Percentiles rank a stretch among this genome's conserved stretches.
Evolutionary conservation across 1,284 basidiomycete species (phyloP).

Genomic region (Somion occarium): DNA sequence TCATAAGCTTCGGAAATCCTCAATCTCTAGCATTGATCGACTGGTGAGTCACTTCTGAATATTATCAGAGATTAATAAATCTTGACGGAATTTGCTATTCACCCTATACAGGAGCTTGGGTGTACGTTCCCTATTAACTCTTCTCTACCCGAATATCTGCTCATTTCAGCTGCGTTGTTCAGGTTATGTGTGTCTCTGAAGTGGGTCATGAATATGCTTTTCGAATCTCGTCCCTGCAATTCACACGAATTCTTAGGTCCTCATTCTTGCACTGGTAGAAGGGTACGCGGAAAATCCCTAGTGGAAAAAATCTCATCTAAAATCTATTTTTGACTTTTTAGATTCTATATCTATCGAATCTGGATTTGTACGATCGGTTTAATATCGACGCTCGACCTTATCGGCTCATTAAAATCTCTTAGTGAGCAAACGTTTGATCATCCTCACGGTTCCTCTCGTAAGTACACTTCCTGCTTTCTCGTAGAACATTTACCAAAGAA

Average conservation of each 20-base stretch:
- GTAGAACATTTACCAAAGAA: neutral
- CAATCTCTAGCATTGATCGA: neutral
- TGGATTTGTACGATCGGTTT: conserved; percentile 1
- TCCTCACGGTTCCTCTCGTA: neutral
- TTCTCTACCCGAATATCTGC: neutral
- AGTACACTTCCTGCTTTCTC: neutral
- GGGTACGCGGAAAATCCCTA: too few species aligned
- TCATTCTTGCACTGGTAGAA: too few species aligned
- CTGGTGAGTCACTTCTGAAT: conserved; percentile 1
- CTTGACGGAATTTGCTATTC: neutral
- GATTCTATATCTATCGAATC: conserved; percentile 5
- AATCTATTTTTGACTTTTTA: neutral
- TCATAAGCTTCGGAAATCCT: neutral
- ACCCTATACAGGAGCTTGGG: neutral
- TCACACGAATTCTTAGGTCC: too few species aligned
- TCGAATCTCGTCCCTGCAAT: too few species aligned
- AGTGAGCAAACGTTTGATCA: neutral
- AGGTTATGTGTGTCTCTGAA: too few species aligned
- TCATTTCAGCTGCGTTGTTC: too few species aligned
- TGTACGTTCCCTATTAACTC: neutral
- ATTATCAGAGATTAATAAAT: too few species aligned
- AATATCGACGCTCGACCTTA: neutral
- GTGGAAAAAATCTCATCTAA: neutral
- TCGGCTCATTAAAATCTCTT: neutral
- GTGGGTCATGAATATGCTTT: too few species aligned